Conservation (phyloP, 768 basidiomycete species). For the Termitomyces sp. region DNA sequence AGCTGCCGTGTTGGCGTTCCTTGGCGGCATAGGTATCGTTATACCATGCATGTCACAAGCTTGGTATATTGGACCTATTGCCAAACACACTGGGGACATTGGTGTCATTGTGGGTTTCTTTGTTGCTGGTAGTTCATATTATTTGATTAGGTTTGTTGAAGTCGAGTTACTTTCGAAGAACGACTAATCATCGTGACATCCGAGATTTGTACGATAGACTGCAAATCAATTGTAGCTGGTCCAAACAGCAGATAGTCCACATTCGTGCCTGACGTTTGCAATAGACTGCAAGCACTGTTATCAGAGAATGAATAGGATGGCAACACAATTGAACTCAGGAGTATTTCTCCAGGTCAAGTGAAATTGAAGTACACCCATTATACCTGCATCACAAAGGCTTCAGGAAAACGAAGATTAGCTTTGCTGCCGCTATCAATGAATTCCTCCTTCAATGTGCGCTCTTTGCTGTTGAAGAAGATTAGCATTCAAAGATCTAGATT, state of each 20-base stretch:
- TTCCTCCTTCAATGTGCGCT: background rate
- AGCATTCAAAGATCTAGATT: background rate
- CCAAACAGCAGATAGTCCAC: too few relatives aligned
- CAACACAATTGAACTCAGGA: too few relatives aligned
- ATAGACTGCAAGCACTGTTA: too few relatives aligned
- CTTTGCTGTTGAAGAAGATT: background rate
- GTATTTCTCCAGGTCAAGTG: too few relatives aligned
- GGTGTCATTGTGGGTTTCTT: conserved; percentile 60
- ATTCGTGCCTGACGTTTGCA: too few relatives aligned
- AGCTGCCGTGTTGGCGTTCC: conserved; percentile 51
- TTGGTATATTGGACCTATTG: conserved; percentile 70
- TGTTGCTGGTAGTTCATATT: conserved; percentile 41
- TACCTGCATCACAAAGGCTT: too few relatives aligned
- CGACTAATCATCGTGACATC: background rate
- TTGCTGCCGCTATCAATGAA: background rate
- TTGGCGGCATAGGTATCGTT: conserved; percentile 48
- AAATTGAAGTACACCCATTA: too few relatives aligned
- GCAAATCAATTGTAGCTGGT: too few relatives aligned
- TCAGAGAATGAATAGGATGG: too few relatives aligned
- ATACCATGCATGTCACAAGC: conserved; percentile 67
- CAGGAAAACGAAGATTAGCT: background rate
- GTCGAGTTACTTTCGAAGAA: background rate
- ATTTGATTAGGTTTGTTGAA: conserved; percentile 9
- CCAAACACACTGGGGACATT: conserved; percentile 59
- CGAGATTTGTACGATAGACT: too few relatives aligned